Base-by-base conservation (phyloP, 2,329 filamentous ascomycete genomes). In the Hirsutella minnesotensis region DNA sequence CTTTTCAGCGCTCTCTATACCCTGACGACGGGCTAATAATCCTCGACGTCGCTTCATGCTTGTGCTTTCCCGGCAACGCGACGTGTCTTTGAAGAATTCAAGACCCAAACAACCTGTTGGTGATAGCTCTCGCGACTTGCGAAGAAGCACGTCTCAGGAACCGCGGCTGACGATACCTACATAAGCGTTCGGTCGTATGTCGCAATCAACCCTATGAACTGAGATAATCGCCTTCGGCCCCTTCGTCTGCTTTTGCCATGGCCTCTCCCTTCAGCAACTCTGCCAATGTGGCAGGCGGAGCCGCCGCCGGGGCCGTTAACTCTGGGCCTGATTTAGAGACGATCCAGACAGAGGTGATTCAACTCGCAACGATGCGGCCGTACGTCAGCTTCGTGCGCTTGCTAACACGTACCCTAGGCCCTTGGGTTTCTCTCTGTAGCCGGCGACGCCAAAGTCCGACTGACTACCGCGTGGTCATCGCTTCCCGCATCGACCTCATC, bases 401-500 rank as follows among this genome's bases (percentile, higher is more conserved):
- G 24, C n/a, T 39, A 34, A 40, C 10, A 15, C n/a, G n/a, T 8
- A 15, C 13, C n/a, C 22, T 13, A 75, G 85, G 75, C 75, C 51
- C 69, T 98, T 39, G 87, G 86, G 5, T 96, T 98, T 63, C 75
- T 83, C 51, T 77, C 84, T 41, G 66, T 94, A 37, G 79, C 81
- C 43, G 82, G 86, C 54, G 86, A 94, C 55, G 77, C 82, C 46
- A 95, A 90, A 63, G 65, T 96, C 52, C 84, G 82, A 58, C 68
- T 96, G 35, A 86, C 87, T 15, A 73, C 80, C 18, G 70, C 81
- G 58, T 96, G 90, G 89, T 77, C 83, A 34, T 68, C 75, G 31
- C 70, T 85, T 20, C 90, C 92, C 27, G 70, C 83, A 3, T 70
- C 85, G 4, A 87, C 83, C 37, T 79, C 87, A 12, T 94, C 86